A percentile compares a stretch with the other conserved stretches of the same genome.
Conservation (phyloP, 1,284 basidiomycete species). For the Ustilago crameri region DNA sequence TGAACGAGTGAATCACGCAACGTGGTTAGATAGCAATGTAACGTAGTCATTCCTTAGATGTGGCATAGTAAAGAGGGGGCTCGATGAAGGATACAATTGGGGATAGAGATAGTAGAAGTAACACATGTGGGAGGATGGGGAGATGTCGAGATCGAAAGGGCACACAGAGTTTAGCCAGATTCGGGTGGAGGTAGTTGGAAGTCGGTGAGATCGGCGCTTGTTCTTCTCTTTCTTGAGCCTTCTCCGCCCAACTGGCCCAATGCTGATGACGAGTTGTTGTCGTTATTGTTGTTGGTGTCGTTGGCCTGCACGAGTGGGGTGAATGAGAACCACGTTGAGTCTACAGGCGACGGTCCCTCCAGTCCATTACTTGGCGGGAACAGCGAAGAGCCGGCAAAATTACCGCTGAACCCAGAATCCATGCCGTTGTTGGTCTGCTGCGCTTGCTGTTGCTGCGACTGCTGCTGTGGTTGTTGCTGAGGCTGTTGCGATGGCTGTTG, state of each 20-base stretch:
- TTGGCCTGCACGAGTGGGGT: constrained; percentile 46
- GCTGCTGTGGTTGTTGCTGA: constrained; percentile 13
- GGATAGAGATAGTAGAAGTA: too few species aligned
- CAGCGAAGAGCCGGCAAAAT: constrained; percentile 25
- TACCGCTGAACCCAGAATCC: constrained; percentile 6
- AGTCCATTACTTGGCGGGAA: constrained; percentile 33
- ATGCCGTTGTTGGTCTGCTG: constrained; percentile 23
- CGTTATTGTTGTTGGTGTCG: constrained; percentile 1
- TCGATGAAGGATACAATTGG: too few species aligned
- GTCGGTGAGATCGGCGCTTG: constrained; percentile 29
- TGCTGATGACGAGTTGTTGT: constrained; percentile 23
- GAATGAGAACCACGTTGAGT: constrained; percentile 56
- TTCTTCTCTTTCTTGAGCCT: constrained; percentile 46
- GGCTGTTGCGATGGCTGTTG: constrained; percentile 11
- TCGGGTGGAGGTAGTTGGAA: constrained; percentile 51
- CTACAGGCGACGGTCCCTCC: constrained; percentile 48
- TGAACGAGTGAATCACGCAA: too few species aligned
- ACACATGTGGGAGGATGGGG: neutral
- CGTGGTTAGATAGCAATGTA: too few species aligned
- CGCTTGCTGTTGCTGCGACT: constrained; percentile 12
- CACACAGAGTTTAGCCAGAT: constrained; percentile 11
- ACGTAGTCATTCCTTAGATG: too few species aligned
- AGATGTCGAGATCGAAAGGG: too few species aligned
- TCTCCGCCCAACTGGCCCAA: constrained; percentile 50
- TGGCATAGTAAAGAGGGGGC: too few species aligned